Evolutionary conservation across 2,329 filamentous ascomycete genomes (phyloP).

Genomic region (Paraphaeosphaeria minitans): DNA sequence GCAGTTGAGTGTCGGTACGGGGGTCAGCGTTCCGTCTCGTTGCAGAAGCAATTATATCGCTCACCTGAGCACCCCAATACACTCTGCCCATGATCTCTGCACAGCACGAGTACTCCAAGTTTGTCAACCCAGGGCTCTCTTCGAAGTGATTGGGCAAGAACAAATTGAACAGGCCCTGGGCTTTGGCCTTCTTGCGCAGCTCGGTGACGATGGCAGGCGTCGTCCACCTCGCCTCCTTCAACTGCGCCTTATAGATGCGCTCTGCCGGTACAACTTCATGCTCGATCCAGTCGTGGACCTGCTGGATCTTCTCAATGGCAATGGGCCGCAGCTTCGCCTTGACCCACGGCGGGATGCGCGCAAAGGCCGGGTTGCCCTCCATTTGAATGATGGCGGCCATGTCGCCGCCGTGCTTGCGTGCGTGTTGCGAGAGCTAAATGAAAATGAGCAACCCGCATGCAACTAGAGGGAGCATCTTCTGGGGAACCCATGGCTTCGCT

Average conservation of each 20-base stretch:
- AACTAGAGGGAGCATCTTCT: constrained; percentile 14
- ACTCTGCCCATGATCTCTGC: constrained; percentile 55
- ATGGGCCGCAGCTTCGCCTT: constrained; percentile 57
- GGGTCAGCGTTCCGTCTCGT: constrained; percentile 4
- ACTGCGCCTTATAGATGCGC: constrained; percentile 50
- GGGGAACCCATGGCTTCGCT: constrained; percentile 23
- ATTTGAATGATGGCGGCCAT: constrained; percentile 28
- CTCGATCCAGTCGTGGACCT: constrained; percentile 53
- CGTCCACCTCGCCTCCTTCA: constrained; percentile 42
- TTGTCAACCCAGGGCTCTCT: constrained; percentile 53
- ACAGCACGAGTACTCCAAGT: constrained; percentile 54
- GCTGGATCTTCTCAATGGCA: constrained; percentile 51
- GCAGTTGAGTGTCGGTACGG: constrained; percentile 50
- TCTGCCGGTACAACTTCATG: constrained; percentile 53
- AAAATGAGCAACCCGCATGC: constrained; percentile 9
- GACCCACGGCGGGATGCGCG: constrained; percentile 51
- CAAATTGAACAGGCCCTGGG: constrained; percentile 47
- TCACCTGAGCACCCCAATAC: constrained; percentile 53
- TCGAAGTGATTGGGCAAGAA: constrained; percentile 50
- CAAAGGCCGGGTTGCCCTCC: constrained; percentile 45
- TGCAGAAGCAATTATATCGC: not conserved
- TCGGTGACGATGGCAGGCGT: constrained; percentile 51
- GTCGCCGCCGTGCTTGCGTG: constrained; percentile 2
- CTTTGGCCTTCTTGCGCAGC: constrained; percentile 50
- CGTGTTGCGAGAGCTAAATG: constrained; percentile 15